Evolutionary conservation across 129 eudicot genomes (phyloP), one percentile per base, ranked within the genome.

Genomic region (Smallanthus sonchifolius): DNA sequence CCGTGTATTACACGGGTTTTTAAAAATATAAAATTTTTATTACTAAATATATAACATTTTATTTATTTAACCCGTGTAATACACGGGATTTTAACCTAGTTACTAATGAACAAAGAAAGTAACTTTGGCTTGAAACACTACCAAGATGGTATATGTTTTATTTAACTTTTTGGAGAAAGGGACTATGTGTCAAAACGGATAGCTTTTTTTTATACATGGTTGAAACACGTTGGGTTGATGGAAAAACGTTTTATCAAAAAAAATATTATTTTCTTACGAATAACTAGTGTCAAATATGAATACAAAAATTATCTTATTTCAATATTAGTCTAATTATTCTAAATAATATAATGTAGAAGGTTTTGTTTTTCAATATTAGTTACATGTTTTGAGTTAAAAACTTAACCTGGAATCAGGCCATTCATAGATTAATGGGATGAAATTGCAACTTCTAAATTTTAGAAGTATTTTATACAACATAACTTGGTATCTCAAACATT

Each of bases 41-140:
- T n/a, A n/a, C n/a, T n/a, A n/a, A n/a, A n/a, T n/a, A n/a, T n/a
- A n/a, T n/a, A n/a, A n/a, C n/a, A n/a, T n/a, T n/a, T n/a, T n/a
- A n/a, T n/a, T n/a, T n/a, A n/a, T n/a, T n/a, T n/a, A n/a, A n/a
- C n/a, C n/a, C n/a, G n/a, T n/a, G n/a, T n/a, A n/a, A n/a, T n/a
- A n/a, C n/a, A n/a, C n/a, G n/a, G n/a, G n/a, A n/a, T n/a, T n/a
- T n/a, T n/a, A n/a, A n/a, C n/a, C n/a, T n/a, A n/a, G n/a, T 32
- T n/a, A 51, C 60, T 45, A 68, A 48, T 30, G 28, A 30, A 16
- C 60, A 69, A 48, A 70, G 34, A 70, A 32, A 11, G 24, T 54
- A 55, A 71, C 65, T 54, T 54, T 11, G 49, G 40, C 55, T 72
- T 72, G 28, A 72, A 69, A 52, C 65, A 19, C 19, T 24, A 10